Base-by-base conservation (phyloP, 1,284 basidiomycete species). In the Trichosporon sp. region DNA sequence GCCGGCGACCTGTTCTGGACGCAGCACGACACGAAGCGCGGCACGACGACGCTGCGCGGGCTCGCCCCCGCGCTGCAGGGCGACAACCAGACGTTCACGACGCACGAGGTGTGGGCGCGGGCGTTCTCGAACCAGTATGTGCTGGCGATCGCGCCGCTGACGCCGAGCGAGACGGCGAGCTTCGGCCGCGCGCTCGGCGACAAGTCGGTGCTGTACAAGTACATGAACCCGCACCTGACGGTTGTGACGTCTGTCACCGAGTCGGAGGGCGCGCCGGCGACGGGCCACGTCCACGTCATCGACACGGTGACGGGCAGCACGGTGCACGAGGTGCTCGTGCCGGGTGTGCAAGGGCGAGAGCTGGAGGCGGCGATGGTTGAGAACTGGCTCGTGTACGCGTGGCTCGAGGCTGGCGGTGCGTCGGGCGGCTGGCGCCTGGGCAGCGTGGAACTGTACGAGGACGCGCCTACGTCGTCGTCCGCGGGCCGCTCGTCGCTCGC, bases 351-450 rank as follows among this genome's bases (percentile, higher is more conserved):
- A 84, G 56, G 78, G 73, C n/a, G 84, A 79, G 51, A 83, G 71
- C 29, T 95, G 11, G 87, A 89, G 72, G 89, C 89, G 15, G 84
- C 86, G 7, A 85, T 96, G 72, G 87, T 88, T 18, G 95, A 98
- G 83, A 98, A 98, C 80, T 98, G 96, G 95, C 83, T 98, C 66
- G 90, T 95, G 21, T 94, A 93, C 82, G 87, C 90, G 65, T 96
- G 83, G 78, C 72, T 78, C 7, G 81, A 81, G 27, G 72, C 70
- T 2, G 58, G 60, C 27, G 64, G 56, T 3, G n/a, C 58, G 6
- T 68, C 89, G 74, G 89, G 91, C 60, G 89, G 91, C 0, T 88
- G 89, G 78, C 86, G 88, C 65, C 82, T 93, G 51, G 89, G 93
- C 3, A 90, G 88, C 8, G 89, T 95, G 1, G 95, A 98, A 83